Conservation (phyloP, 108 stramenopile species). For the Epithemia pelagica region DNA sequence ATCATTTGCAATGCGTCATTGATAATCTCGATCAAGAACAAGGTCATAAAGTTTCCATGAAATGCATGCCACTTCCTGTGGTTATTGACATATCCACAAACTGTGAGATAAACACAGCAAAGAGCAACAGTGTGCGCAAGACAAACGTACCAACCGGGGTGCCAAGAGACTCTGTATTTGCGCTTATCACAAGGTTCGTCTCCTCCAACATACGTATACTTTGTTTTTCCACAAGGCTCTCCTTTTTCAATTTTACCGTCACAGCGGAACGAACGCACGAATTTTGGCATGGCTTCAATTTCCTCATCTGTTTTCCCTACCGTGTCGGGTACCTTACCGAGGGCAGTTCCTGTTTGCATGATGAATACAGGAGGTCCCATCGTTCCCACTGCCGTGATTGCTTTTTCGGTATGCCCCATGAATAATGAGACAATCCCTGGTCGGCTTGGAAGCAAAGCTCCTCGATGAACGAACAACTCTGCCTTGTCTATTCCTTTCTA, state of each 20-base stretch:
- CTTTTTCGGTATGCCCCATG: too few relatives aligned
- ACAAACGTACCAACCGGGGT: slow-evolving; percentile 44
- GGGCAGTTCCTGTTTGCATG: slow-evolving; percentile 5
- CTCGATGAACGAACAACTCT: slow-evolving; percentile 20
- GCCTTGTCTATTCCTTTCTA: slow-evolving; percentile 5
- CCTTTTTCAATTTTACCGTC: slow-evolving; percentile 30
- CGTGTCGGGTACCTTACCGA: slow-evolving; percentile 23
- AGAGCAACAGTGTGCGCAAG: too few relatives aligned
- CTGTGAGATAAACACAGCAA: too few relatives aligned
- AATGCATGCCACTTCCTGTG: slow-evolving; percentile 24
- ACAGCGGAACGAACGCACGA: slow-evolving; percentile 35
- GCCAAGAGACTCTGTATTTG: slow-evolving; percentile 28
- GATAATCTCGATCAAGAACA: slow-evolving; percentile 22
- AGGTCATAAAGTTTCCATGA: slow-evolving; percentile 29
- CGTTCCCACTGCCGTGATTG: too few relatives aligned
- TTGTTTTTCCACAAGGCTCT: slow-evolving; percentile 27
- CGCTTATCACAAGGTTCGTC: slow-evolving; percentile 22
- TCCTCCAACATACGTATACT: slow-evolving; percentile 20
- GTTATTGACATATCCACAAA: neutral
- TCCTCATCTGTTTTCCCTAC: slow-evolving; percentile 14
- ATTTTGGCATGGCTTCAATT: slow-evolving; percentile 25
- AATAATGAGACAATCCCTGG: slow-evolving; percentile 33
- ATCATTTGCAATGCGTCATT: slow-evolving; percentile 1
- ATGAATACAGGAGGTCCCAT: too few relatives aligned
- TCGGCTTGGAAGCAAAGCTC: slow-evolving; percentile 16